A percentile compares a stretch with the other conserved stretches of the same genome.
Conservation (phyloP, 169 alveolate genomes). For the Perkinsus olseni region DNA sequence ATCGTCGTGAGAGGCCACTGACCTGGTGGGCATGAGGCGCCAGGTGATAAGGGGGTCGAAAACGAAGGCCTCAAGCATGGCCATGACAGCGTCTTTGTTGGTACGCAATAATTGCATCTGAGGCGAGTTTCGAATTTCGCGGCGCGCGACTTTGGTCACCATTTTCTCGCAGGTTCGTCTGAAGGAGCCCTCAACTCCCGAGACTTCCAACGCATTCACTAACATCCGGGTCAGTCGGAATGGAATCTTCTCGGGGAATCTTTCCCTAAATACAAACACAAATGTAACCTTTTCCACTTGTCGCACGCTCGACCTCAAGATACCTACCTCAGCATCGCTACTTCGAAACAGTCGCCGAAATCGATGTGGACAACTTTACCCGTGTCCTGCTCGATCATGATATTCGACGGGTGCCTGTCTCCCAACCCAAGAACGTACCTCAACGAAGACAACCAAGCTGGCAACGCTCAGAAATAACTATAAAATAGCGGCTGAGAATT, state of each 20-base stretch:
- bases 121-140: background rate
- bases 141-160: background rate
- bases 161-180: slow-evolving; percentile 68
- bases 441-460: background rate
- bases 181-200: slow-evolving; percentile 47
- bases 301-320: no score
- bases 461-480: background rate
- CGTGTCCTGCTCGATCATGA: slow-evolving; percentile 73
- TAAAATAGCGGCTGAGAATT: no score
- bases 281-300: no score
- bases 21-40: slow-evolving; percentile 40
- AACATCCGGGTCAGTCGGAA: slow-evolving; percentile 84
- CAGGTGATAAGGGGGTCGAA: slow-evolving; percentile 68
- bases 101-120: slow-evolving; percentile 57
- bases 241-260: slow-evolving; percentile 85
- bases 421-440: slow-evolving; percentile 80
- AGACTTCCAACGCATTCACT: slow-evolving; percentile 72
- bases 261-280: slow-evolving; percentile 45
- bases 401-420: slow-evolving; percentile 84
- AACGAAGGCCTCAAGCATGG: slow-evolving; percentile 74
- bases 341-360: slow-evolving; percentile 85
- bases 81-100: slow-evolving; percentile 67
- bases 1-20: slow-evolving; percentile 15
- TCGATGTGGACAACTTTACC: slow-evolving; percentile 80
- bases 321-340: slow-evolving; percentile 53